phyloP scores from a whole-genome alignment of 768 basidiomycete genomes.

The Kwoniella botswanensis region DNA sequence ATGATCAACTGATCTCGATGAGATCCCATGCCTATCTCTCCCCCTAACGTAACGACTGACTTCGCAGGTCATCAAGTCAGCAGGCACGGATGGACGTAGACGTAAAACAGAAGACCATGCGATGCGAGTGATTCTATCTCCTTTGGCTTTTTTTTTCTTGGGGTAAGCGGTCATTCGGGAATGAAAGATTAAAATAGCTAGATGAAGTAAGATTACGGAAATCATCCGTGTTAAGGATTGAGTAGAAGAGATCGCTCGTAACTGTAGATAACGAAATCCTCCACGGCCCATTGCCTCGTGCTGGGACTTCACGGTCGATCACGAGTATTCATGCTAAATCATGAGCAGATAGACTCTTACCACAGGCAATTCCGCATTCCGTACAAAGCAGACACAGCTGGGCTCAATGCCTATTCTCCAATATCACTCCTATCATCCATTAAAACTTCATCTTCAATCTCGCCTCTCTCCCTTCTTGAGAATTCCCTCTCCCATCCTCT shows the following conservation, averaged over 20 bases:
- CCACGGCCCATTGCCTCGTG: no score
- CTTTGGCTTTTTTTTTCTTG: no score
- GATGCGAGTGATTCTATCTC: no score
- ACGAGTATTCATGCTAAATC: no score
- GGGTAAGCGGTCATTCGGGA: no score
- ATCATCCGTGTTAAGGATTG: no score
- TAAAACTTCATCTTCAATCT: slow-evolving; percentile 25
- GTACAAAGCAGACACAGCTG: background rate
- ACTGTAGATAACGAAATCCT: no score
- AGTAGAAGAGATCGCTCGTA: no score
- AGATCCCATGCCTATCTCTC: background rate
- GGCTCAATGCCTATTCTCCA: slow-evolving; percentile 9
- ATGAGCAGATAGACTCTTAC: background rate
- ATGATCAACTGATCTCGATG: background rate
- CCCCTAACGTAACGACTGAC: background rate
- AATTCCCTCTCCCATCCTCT: slow-evolving; percentile 26
- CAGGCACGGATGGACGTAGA: background rate
- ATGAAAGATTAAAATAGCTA: no score
- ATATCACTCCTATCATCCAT: slow-evolving; percentile 26
- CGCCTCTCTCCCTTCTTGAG: slow-evolving; percentile 16
- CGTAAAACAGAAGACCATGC: background rate
- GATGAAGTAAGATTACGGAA: no score
- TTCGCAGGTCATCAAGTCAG: background rate
- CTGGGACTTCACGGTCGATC: no score
- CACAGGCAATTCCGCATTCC: background rate